Evolutionary conservation across 2,329 filamentous ascomycete species (phyloP).

Genomic region (Scedosporium apiospermum): DNA sequence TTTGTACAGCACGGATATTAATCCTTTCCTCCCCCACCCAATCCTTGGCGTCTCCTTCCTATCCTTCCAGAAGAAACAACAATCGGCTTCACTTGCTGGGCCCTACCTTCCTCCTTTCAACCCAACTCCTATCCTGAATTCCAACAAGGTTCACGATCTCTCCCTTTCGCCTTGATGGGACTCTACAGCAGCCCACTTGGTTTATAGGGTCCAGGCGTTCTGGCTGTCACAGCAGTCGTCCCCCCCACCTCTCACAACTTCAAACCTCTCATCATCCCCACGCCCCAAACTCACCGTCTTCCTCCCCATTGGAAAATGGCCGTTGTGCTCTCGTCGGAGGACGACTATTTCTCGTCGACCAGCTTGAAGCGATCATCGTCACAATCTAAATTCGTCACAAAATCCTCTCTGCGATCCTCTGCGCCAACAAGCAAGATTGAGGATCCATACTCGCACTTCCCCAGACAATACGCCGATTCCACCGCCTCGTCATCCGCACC

Average conservation of each 20-base stretch:
- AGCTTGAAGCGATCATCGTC: constrained; percentile 49
- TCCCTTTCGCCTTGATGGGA: not conserved
- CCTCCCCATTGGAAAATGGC: constrained; percentile 18
- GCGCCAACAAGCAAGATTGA: constrained; percentile 35
- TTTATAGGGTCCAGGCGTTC: not conserved
- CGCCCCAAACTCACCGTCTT: not conserved
- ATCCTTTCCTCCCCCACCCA: constrained; percentile 1
- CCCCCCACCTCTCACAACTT: not conserved
- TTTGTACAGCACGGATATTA: constrained; percentile 1
- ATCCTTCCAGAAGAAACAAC: not conserved
- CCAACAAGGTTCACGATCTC: not conserved
- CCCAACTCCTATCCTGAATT: not conserved
- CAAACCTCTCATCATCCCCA: not conserved
- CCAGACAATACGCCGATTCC: constrained; percentile 34
- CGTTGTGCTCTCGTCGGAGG: constrained; percentile 47
- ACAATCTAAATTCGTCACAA: constrained; percentile 43
- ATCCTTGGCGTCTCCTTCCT: not conserved
- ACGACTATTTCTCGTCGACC: constrained; percentile 40
- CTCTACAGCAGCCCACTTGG: not conserved
- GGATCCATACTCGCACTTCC: constrained; percentile 34
- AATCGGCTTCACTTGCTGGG: not conserved
- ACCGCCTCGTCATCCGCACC: constrained; percentile 38
- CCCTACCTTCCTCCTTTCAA: not conserved
- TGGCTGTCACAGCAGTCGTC: not conserved
- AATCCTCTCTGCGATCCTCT: constrained; percentile 33